Conservation (phyloP, 495 filamentous ascomycete species). For the Penicillium turbatum region DNA sequence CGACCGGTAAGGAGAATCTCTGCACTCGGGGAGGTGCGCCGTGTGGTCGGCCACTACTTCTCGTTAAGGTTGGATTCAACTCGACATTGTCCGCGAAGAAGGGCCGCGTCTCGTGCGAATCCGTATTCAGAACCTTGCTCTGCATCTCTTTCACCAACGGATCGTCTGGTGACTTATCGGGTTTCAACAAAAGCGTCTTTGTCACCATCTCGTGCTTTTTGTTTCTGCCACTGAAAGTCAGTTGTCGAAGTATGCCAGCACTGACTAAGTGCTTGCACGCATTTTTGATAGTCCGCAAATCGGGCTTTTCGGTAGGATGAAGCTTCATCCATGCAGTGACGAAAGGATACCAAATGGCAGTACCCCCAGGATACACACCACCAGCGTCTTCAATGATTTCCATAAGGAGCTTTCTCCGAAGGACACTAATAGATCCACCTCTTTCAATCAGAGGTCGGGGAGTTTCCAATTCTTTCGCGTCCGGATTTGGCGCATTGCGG, state of each 20-base stretch:
- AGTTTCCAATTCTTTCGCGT: not conserved
- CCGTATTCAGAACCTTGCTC: conserved; percentile 43
- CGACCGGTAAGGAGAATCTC: conserved; percentile 26
- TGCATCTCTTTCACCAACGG: conserved; percentile 51
- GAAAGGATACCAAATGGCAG: conserved; percentile 69
- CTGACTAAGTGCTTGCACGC: conserved; percentile 60
- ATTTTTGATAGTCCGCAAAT: conserved; percentile 47
- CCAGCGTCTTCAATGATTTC: conserved; percentile 63
- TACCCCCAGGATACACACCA: conserved; percentile 71
- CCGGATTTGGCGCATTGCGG: not conserved
- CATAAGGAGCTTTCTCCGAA: conserved; percentile 60
- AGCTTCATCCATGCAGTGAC: conserved; percentile 55
- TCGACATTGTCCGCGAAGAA: conserved; percentile 36
- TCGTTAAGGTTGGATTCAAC: conserved; percentile 27
- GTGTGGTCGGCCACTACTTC: conserved; percentile 10
- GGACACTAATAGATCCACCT: conserved; percentile 44
- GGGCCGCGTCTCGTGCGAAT: conserved; percentile 16
- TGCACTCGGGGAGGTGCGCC: not conserved
- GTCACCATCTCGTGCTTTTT: conserved; percentile 51
- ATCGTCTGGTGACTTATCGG: conserved; percentile 46
- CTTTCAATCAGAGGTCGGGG: conserved; percentile 14
- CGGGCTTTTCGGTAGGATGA: conserved; percentile 43
- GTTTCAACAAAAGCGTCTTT: conserved; percentile 49
- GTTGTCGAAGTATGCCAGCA: conserved; percentile 52
- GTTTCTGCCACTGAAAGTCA: conserved; percentile 59